Percentiles rank a stretch among this genome's conserved stretches.
Conservation (phyloP, 495 filamentous ascomycete species). For the Xylaria venustula region DNA sequence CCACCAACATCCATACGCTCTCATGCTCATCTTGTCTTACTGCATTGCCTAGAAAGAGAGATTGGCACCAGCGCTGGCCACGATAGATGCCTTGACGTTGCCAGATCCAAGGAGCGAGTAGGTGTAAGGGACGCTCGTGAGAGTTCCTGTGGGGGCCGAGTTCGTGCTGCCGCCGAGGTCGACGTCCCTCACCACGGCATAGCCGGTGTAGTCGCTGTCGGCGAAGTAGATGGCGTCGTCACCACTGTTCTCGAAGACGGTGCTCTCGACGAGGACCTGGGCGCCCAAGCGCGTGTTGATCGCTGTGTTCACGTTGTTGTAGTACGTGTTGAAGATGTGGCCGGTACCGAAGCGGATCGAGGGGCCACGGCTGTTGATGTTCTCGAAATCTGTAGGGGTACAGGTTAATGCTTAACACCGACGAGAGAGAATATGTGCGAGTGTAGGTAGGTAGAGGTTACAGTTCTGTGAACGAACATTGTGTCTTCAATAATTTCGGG, state of each 20-base stretch:
- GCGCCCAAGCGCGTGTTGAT: slow-evolving; percentile 68
- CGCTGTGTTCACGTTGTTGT: slow-evolving; percentile 48
- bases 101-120: slow-evolving; percentile 46
- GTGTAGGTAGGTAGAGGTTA: no score
- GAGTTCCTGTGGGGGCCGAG: slow-evolving; percentile 45
- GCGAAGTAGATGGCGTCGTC: slow-evolving; percentile 52
- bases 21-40: no score
- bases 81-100: slow-evolving; percentile 44
- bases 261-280: slow-evolving; percentile 62
- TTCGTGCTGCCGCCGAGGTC: slow-evolving; percentile 53
- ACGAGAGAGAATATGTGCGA: background rate
- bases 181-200: slow-evolving; percentile 50
- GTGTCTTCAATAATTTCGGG: no score
- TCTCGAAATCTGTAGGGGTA: slow-evolving; percentile 47
- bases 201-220: slow-evolving; percentile 53
- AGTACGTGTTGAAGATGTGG: slow-evolving; percentile 48
- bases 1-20: no score
- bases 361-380: slow-evolving; percentile 60
- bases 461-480: no score
- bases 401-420: background rate
- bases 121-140: slow-evolving; percentile 51
- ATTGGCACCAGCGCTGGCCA: slow-evolving; percentile 54
- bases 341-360: slow-evolving; percentile 63
- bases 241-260: slow-evolving; percentile 49
- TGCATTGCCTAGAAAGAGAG: slow-evolving; percentile 43